Evolutionary conservation across 768 basidiomycete genomes (phyloP), one percentile per base, ranked within the genome.

Genomic region (Trichaptum fuscoviolaceum): DNA sequence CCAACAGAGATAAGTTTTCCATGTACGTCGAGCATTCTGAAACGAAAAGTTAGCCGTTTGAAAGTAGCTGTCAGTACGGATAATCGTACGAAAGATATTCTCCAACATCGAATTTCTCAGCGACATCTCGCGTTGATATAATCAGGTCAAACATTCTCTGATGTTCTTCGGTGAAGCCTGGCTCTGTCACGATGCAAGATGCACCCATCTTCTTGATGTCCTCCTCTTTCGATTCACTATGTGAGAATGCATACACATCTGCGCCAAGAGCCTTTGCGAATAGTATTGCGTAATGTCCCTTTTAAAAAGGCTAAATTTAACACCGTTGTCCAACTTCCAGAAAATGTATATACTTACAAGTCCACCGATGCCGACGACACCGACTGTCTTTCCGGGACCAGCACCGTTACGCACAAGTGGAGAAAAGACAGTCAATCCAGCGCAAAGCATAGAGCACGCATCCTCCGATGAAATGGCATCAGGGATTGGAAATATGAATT

Each of bases 381-480:
- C 89, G 69, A 91, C 84, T 67, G 81, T 82, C 77, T 85, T 87
- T 58, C 87, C 88, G 0, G 85, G 84, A 0, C 87, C 87, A 65
- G 69, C 73, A 30, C 83, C 83, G 74, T 85, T 82, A 30, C 83
- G 77, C 25, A 80, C 77, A n/a, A 90, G 76, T 15, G 89, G 87
- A 0, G 85, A 87, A 76, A 79, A 88, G 7, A 85, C 83, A 7
- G 87, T 88, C 23, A 88, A 72, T 30, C 87, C 87, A 5, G 79
- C 88, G 71, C 87, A 90, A 60, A 89, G 74, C 83, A 90, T 83
- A 8, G 87, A 86, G 1, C 87, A 87, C 4, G 85, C 86, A 59
- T 85, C 68, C 63, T 82, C 81, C 7, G 84, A 78, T 34, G 81
- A 75, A 25, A 90, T 73, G 15, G 71, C 76, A 9, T 85, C 79